Base-by-base conservation (phyloP, 805 yeast species). In the Spathaspora sp. region DNA sequence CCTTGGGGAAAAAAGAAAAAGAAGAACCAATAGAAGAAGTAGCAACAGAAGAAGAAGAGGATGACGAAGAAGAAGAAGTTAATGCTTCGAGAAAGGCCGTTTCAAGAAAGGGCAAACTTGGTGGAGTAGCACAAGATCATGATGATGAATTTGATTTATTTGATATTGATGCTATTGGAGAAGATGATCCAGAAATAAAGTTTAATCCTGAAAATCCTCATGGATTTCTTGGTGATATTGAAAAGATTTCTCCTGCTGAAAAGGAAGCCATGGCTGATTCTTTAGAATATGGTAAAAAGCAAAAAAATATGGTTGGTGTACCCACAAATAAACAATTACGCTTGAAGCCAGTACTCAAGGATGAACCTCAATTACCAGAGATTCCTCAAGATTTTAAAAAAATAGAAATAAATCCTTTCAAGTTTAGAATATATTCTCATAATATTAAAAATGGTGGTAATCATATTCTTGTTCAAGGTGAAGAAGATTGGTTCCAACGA, bases 381-480 rank as follows among this genome's bases (percentile, higher is more conserved):
- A 48, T 65, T 7, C 56, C 63, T 0, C 55, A 49, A 1, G 59
- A 59, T 35, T 52, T 51, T 17, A 31, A 42, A 7, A 48, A 47
- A 5, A 44, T 53, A 20, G 32, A 48, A 14, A 44, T 57, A 35
- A 50, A 44, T 1, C 57, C 63, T 3, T 31, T 68, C 2, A 49
- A 42, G n/a, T 64, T 70, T 53, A 59, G 75, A 18, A 55, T 70
- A n/a, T 70, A 70, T 52, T 64, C 72, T 11, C 74, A 70, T 49
- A 70, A 70, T 56, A 58, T 70, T 49, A 68, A 67, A 43, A 68
- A 64, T 51, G 72, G 68, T 7, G 66, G 62, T 19, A 62, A 60
- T 49, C 56, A 51, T 7, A 47, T 44, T 8, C 54, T 66, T 4
- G 65, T 48, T 14, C 50, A 57, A 1, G 71, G 68, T 11, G 73